Base-by-base conservation (phyloP, 148 eudicot genomes). In the Camellia lanceoleosa region DNA sequence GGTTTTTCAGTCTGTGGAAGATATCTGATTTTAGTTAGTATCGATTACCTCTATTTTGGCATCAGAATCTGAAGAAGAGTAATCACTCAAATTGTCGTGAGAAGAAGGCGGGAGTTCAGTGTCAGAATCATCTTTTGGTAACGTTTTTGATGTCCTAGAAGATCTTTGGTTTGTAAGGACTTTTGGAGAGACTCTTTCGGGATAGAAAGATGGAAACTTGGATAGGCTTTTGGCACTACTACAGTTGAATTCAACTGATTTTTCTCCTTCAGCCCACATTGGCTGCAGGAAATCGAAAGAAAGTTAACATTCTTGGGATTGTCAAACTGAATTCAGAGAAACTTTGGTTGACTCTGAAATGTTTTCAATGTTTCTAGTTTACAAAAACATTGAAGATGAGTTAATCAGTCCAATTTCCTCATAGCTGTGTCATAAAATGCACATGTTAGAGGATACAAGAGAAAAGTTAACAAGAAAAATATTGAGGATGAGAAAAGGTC, bases 231-330 rank as follows among this genome's bases (percentile, higher is more conserved):
- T 87, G 64, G n/a, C 59, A 76, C 59, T 77, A 43, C 73, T 73
- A 58, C 44, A 73, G 20, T 64, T 56, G 18, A 73, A 8, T 15
- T 82, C 88, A 83, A 72, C 73, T 70, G 87, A 80, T 61, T 52
- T 77, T 60, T 86, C 89, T 82, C 76, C 87, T 76, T 82, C 88
- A 56, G 75, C 76, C 88, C 88, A 85, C 58, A 86, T 86, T 84
- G 87, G 88, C 88, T 84, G 84, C 83, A 80, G 60, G 16, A 79
- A 77, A 62, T 56, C 51, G 74, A 2, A 68, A 74, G 75, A 69
- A 19, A 54, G 38, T 42, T 13, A 49, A 20, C n/a, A 41, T 42
- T 19, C 51, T 54, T 16, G 54, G 71, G 30, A 66, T 62, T 59
- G 47, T 79, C 75, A 78, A 74, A 68, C 46, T 4, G 20, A 73